These are phyloP conservation scores for Xylariaceae sp. DNA, from an alignment of 2,329 filamentous ascomycete genomes.

Conservation along the genomic window DNA sequence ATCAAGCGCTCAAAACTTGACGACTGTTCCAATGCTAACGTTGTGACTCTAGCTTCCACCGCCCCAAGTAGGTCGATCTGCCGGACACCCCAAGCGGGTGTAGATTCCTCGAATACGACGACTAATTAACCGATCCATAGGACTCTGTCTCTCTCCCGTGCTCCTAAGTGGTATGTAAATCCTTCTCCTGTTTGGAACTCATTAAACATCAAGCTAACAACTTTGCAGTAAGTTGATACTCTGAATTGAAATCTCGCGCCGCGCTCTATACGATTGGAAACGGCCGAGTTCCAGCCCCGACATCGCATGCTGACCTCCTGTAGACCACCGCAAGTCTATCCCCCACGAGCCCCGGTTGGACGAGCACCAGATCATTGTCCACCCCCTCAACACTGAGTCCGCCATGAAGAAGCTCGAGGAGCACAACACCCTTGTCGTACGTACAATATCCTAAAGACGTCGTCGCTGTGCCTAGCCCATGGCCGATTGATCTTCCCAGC, in stretches of 20 bases:
- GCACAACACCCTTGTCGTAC: constrained; percentile 83
- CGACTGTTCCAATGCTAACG: constrained; percentile 1
- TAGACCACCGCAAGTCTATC: constrained; percentile 92
- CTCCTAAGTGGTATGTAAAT: constrained; percentile 16
- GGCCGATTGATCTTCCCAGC: not conserved
- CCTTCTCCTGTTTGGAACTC: not conserved
- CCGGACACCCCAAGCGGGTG: not conserved
- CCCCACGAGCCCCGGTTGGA: constrained; percentile 86
- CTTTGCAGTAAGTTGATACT: constrained; percentile 7
- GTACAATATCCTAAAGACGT: not conserved
- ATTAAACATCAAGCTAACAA: constrained; percentile 4
- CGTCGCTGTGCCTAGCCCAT: not conserved
- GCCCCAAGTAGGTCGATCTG: constrained; percentile 68
- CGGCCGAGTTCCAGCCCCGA: not conserved
- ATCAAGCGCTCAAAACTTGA: not conserved
- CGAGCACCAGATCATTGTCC: constrained; percentile 94
- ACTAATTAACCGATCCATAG: constrained; percentile 5
- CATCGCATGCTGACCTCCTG: constrained; percentile 3
- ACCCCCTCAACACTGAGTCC: constrained; percentile 98
- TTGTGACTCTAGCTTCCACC: constrained; percentile 62
- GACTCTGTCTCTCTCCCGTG: constrained; percentile 17
- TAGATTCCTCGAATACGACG: not conserved
- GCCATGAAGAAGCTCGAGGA: constrained; percentile 99
- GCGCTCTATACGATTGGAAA: not conserved
- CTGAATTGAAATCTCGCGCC: not conserved